These are phyloP conservation scores for Trichoderma koningiopsis DNA, from an alignment of 2,329 filamentous ascomycete genomes.

Conservation along the genomic window DNA sequence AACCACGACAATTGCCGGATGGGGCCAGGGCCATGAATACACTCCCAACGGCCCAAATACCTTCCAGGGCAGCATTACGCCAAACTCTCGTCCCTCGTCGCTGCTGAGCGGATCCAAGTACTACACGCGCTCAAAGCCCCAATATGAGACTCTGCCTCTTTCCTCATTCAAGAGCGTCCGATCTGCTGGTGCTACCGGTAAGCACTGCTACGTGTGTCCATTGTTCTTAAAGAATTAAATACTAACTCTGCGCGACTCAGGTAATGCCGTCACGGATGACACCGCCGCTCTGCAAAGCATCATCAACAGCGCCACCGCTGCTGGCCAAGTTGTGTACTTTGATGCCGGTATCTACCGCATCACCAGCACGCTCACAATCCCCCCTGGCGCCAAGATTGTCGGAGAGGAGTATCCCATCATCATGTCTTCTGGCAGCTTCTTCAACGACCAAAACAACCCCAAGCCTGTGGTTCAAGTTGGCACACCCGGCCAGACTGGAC, in stretches of 20 bases:
- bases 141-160: slow-evolving; percentile 12
- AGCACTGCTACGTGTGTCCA: not conserved
- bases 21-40: slow-evolving; percentile 18
- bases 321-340: slow-evolving; percentile 29
- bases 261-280: slow-evolving; percentile 67
- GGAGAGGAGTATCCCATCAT: slow-evolving; percentile 16
- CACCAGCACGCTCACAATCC: slow-evolving; percentile 49
- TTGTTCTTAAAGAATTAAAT: slow-evolving; percentile 36
- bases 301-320: slow-evolving; percentile 40
- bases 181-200: slow-evolving; percentile 12
- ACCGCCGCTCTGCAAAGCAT: slow-evolving; percentile 35
- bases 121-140: slow-evolving; percentile 23
- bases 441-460: slow-evolving; percentile 12
- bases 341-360: slow-evolving; percentile 45
- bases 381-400: slow-evolving; percentile 45
- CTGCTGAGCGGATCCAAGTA: slow-evolving; percentile 8
- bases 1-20: slow-evolving; percentile 9
- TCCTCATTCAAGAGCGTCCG: slow-evolving; percentile 26
- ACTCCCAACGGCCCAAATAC: not conserved
- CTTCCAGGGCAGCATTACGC: slow-evolving; percentile 3
- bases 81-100: slow-evolving; percentile 7
- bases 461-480: slow-evolving; percentile 15
- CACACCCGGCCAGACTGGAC: slow-evolving; percentile 4
- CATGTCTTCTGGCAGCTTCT: slow-evolving; percentile 15
- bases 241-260: slow-evolving; percentile 52